phyloP scores from a whole-genome alignment of 495 filamentous ascomycete genomes.

The Xylaria nigripes region DNA sequence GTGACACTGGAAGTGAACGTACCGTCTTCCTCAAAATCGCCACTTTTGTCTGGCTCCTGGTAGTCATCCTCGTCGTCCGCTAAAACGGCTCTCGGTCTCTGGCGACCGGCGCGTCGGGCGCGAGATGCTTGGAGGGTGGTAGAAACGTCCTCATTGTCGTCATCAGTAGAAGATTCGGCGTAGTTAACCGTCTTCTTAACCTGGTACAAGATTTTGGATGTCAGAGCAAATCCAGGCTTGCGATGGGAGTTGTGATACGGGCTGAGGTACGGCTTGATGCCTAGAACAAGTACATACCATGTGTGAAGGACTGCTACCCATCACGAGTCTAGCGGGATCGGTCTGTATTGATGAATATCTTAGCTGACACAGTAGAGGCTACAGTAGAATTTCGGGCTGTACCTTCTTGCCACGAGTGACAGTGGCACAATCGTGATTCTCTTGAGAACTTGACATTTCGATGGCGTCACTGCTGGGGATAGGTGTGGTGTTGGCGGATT shows the following conservation, averaged over 20 bases:
- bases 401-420: slow-evolving; percentile 33
- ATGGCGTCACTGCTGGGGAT: slow-evolving; percentile 69
- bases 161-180: slow-evolving; percentile 55
- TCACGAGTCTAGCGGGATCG: slow-evolving; percentile 9
- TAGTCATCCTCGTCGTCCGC: slow-evolving; percentile 54
- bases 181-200: slow-evolving; percentile 52
- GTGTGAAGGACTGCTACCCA: slow-evolving; percentile 51
- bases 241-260: not conserved
- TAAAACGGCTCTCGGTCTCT: slow-evolving; percentile 25
- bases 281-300: slow-evolving; percentile 37
- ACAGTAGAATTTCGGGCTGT: slow-evolving; percentile 30
- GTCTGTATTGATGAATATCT: slow-evolving; percentile 22
- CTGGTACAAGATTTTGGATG: slow-evolving; percentile 22
- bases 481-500: slow-evolving; percentile 54
- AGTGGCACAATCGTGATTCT: slow-evolving; percentile 34
- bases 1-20: not conserved
- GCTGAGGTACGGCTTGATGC: not conserved
- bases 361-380: slow-evolving; percentile 30
- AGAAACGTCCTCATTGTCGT: slow-evolving; percentile 52
- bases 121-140: slow-evolving; percentile 32
- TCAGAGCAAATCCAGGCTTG: not conserved
- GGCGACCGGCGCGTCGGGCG: slow-evolving; percentile 24
- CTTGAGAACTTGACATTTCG: slow-evolving; percentile 50
- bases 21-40: slow-evolving; percentile 50
- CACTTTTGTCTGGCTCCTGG: slow-evolving; percentile 47